Conservation (phyloP, 495 filamentous ascomycete genomes). For the Lasiosphaeria miniovina region DNA sequence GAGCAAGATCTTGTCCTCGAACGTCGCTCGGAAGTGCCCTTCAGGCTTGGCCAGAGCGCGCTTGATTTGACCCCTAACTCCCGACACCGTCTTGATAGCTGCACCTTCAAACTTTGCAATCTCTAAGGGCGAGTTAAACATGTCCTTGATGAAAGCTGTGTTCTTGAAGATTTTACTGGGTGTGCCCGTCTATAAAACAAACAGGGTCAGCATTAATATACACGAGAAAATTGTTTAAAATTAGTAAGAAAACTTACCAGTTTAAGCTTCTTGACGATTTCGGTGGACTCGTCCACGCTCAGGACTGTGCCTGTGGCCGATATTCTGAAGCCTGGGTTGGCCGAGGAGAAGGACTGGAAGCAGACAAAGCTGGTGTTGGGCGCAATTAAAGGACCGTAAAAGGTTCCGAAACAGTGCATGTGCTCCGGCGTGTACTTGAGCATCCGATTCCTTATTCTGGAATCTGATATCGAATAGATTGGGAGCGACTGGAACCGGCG, state of each 20-base stretch:
- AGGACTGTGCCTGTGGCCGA: conserved; percentile 91
- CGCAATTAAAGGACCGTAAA: conserved; percentile 90
- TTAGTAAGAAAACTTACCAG: conserved; percentile 39
- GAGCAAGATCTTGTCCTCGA: conserved; percentile 97
- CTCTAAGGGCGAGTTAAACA: conserved; percentile 90
- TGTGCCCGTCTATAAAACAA: conserved; percentile 29
- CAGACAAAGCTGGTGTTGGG: conserved; percentile 95
- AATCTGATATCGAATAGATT: conserved; percentile 92
- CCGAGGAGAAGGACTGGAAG: conserved; percentile 85
- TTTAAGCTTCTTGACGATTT: conserved; percentile 99
- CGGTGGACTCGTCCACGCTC: conserved; percentile 86
- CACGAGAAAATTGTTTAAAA: background rate
- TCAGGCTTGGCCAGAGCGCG: conserved; percentile 86
- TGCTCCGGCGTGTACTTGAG: conserved; percentile 84
- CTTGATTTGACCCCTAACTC: conserved; percentile 95
- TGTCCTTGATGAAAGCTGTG: conserved; percentile 97
- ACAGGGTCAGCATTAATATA: conserved; percentile 9
- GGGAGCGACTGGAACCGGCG: conserved; percentile 89
- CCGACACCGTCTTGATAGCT: conserved; percentile 90
- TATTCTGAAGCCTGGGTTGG: conserved; percentile 87
- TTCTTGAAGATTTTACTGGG: conserved; percentile 99
- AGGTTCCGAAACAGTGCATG: conserved; percentile 95
- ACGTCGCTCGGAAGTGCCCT: conserved; percentile 91
- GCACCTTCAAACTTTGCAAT: conserved; percentile 98
- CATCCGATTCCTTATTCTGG: conserved; percentile 90